A percentile compares a stretch with the other conserved stretches of the same genome.
phyloP scores from a whole-genome alignment of 306 rosid genomes.

The Trifolium fragiferum region DNA sequence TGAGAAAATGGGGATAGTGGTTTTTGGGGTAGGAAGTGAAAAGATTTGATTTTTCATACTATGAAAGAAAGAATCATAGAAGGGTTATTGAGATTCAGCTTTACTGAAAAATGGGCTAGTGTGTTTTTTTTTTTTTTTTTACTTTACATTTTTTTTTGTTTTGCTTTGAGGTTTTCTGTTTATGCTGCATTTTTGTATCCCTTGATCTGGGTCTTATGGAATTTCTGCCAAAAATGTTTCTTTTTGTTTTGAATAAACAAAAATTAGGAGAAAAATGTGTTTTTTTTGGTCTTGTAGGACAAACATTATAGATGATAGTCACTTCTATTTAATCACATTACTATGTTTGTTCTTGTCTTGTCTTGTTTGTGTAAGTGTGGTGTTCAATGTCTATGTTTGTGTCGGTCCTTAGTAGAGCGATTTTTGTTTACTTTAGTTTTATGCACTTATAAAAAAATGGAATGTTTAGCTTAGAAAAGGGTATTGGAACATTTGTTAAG shows the following conservation, averaged over 20 bases:
- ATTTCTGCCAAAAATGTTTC: neutral
- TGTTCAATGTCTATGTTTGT: neutral
- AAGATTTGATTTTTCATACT: conserved; percentile 3
- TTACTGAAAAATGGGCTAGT: conserved; percentile 14
- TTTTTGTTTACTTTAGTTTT: neutral
- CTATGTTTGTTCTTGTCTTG: neutral
- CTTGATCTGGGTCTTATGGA: conserved; percentile 24
- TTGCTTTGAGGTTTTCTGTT: conserved; percentile 12
- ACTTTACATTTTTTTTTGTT: conserved; percentile 1
- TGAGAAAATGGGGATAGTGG: conserved; percentile 3
- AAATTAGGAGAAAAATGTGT: neutral
- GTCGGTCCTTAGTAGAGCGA: neutral
- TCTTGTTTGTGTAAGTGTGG: neutral
- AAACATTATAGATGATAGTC: neutral
- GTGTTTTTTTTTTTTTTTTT: neutral
- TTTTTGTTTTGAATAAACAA: neutral
- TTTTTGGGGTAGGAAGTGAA: neutral
- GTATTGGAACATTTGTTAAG: neutral
- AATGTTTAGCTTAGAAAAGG: neutral
- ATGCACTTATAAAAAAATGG: neutral
- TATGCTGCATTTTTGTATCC: neutral
- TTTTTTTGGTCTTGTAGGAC: neutral
- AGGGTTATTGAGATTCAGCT: neutral
- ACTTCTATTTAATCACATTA: too few relatives aligned
- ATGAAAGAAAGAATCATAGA: neutral